phyloP scores from a whole-genome alignment of 768 basidiomycete species.

The Psilocybe cyanescens region DNA sequence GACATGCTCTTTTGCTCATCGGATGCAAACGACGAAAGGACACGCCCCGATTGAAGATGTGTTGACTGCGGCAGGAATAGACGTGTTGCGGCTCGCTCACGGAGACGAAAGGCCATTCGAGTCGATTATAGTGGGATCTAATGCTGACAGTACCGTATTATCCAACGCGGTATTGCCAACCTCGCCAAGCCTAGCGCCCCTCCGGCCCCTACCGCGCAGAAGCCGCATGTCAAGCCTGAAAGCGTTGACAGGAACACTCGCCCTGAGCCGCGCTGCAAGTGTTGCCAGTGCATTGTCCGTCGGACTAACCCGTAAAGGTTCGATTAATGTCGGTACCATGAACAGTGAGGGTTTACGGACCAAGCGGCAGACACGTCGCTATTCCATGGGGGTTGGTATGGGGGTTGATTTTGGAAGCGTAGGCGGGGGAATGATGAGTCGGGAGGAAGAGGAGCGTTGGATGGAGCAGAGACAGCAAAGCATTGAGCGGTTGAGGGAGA shows the following conservation, averaged over 20 bases:
- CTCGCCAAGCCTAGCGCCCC: neutral
- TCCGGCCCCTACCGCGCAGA: neutral
- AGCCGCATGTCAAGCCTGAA: slow-evolving; percentile 6
- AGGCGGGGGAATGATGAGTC: slow-evolving; percentile 19
- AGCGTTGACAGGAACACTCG: neutral
- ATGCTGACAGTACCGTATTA: neutral
- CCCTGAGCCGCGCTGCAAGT: slow-evolving; percentile 4
- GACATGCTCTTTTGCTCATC: slow-evolving; percentile 75
- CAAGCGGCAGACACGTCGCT: neutral
- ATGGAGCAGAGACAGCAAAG: slow-evolving; percentile 33
- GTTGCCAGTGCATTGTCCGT: neutral
- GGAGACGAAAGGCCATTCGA: neutral
- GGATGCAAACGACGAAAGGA: slow-evolving; percentile 77
- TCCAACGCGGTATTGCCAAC: neutral
- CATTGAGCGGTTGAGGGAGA: slow-evolving; percentile 31
- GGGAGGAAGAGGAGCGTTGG: slow-evolving; percentile 33
- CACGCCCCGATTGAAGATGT: slow-evolving; percentile 78
- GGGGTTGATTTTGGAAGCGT: slow-evolving; percentile 4
- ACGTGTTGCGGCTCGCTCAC: neutral
- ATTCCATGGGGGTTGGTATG: neutral
- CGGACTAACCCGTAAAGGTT: neutral
- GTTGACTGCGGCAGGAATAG: slow-evolving; percentile 35
- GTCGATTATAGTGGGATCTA: neutral
- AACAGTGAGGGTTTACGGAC: neutral
- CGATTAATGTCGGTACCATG: neutral